Base-by-base conservation (phyloP, 371 early-diverging fungal species). In the Phascolomyces articulosus region DNA sequence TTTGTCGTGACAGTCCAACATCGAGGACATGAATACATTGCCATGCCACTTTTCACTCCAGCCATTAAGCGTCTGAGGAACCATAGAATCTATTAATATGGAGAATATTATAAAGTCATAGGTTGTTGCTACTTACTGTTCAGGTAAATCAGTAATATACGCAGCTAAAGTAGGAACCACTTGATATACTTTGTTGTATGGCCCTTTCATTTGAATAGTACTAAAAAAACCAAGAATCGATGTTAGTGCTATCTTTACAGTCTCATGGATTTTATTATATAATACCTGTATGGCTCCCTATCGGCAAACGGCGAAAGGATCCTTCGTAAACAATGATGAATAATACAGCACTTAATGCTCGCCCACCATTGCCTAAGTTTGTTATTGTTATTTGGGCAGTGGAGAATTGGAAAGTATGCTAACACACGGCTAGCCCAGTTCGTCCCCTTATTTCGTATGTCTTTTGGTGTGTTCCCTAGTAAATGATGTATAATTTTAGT, bases 381-480 rank as follows among this genome's bases (percentile, higher is more conserved):
- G 4, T 24, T 24, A 15, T 16, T 9, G 13, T 24, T 26, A 1
- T 40, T 26, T 11, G 26, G 41, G 10, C 41, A 58, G 7, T 58
- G 38, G 23, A 58, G 16, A 21, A 28, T 21, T 44, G 58, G 58
- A 1, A 58, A 27, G 41, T 40, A 58, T 40, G 58, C 58, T 28
- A 58, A 41, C 4, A 58, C 41, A n/a, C 58, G 58, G 26, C 58
- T 58, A 21, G 58, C 24, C 23, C 44, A 21, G 58, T 40, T 24
- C 16, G 9, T 40, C 23, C 18, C 23, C 18, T 44, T 40, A 3
- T 58, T 34, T 11, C 58, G 40, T 11, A 58, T 58, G 6, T 40
- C 44, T 9, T 6, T 15, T 15, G 58, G 58, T 26, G 29, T 28
- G 24, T 54, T 54, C 4, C 55, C 55, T 54, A 31, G 3, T 31